Evolutionary conservation across 1,139 yeast genomes (phyloP), one percentile per base, ranked within the genome.

Genomic region (Candida sanyaensis): DNA sequence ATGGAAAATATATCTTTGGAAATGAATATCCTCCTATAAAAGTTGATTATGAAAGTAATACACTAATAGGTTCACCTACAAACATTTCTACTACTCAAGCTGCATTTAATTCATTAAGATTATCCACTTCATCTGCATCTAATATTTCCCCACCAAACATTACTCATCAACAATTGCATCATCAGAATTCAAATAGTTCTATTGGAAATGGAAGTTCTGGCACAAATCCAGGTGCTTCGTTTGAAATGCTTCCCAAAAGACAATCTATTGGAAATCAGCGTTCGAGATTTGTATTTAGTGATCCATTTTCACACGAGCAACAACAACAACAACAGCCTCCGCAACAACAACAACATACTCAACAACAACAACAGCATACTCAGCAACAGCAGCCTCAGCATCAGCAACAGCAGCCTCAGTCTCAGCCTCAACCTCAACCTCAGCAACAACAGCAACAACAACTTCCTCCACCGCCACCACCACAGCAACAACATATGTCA

Each of bases 241-340:
- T 47, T 50, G 57, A 54, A 28, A 28, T 45, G 23, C 42, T 50
- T 30, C 55, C 50, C 34, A 79, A 80, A 60, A 71, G 86, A 59
- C 83, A 82, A 51, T 74, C 83, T 26, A 64, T 80, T 45, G 80
- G 81, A 32, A 72, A 74, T 48, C 85, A 80, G 59, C 73, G 89
- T 54, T 83, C 88, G n/a, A 73, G 90, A 55, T 85, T 85, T 58
- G 73, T 85, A 11, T 85, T 86, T 59, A 78, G 84, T 55, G 90
- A 84, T 61, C 88, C 89, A 10, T 84, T 84, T 59, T 62, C 71
- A 2, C 65, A 64, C 6, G 52, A 45, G 6, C 49, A 44, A 12
- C 48, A 40, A 50, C 65, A 40, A 46, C 58, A 30, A n/a, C 47
- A 38, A 10, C 45, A 40, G 46, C 44, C 37, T 33, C 58, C 43